Evolutionary conservation across 345 rosid species (phyloP).

Genomic region (Gossypium thurberi): DNA sequence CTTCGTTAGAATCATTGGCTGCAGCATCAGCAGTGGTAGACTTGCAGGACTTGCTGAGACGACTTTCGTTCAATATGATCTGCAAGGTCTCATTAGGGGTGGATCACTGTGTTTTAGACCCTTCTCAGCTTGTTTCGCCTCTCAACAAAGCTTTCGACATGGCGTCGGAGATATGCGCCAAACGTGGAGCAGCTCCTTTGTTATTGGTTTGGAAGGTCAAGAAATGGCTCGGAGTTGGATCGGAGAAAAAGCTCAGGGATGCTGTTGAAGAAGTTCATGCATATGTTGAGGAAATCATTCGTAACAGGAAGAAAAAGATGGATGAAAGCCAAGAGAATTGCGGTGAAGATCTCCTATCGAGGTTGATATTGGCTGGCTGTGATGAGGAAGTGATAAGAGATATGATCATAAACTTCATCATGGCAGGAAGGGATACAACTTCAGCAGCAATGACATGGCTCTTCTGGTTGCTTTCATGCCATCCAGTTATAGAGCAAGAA

Average conservation of each 20-base stretch:
- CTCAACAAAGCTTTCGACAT: conserved; percentile 45
- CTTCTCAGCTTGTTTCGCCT: conserved; percentile 23
- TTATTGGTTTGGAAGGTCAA: conserved; percentile 58
- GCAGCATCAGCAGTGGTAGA: conserved; percentile 26
- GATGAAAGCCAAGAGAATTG: neutral
- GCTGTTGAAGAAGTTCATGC: conserved; percentile 36
- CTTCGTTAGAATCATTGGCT: conserved; percentile 38
- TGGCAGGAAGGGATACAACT: conserved; percentile 72
- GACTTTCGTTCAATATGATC: conserved; percentile 43
- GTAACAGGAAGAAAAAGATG: conserved; percentile 26
- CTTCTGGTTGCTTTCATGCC: conserved; percentile 47
- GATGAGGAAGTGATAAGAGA: conserved; percentile 45
- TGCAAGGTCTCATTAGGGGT: conserved; percentile 48
- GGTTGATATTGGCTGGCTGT: conserved; percentile 33
- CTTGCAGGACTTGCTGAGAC: conserved; percentile 50
- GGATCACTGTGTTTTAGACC: conserved; percentile 36
- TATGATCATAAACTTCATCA: conserved; percentile 44
- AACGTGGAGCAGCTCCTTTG: conserved; percentile 48
- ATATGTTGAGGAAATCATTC: conserved; percentile 22
- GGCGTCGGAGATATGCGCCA: conserved; percentile 50
- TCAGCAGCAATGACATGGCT: conserved; percentile 62
- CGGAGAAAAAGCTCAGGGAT: conserved; percentile 42
- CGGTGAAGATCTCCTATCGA: conserved; percentile 36
- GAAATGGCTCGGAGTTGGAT: conserved; percentile 45
- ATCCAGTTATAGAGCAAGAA: conserved; percentile 29